A percentile compares a stretch with the other conserved stretches of the same genome.
These are phyloP conservation scores for Avena atlantica DNA, from an alignment of 176 grass and related monocot genomes.

Conservation along the genomic window DNA sequence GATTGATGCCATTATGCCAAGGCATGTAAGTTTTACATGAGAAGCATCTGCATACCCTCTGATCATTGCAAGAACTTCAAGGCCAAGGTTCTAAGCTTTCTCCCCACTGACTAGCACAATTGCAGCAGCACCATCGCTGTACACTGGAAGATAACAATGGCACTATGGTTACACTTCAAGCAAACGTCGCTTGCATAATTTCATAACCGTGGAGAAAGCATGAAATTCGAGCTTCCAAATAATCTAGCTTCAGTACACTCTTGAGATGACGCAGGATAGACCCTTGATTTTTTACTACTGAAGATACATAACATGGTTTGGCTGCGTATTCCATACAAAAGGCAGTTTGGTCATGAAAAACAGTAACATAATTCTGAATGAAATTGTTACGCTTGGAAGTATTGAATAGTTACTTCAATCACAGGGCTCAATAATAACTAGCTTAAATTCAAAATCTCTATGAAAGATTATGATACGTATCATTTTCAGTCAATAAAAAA, in stretches of 20 bases:
- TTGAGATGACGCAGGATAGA: background rate
- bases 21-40: conserved; percentile 59
- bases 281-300: background rate
- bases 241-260: background rate
- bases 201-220: background rate
- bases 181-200: background rate
- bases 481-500: background rate
- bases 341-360: too few relatives aligned
- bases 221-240: background rate
- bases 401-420: background rate
- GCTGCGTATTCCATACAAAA: too few relatives aligned
- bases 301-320: conserved; percentile 14
- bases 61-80: conserved; percentile 88
- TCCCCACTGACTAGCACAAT: conserved; percentile 83
- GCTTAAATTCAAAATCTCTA: background rate
- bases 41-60: conserved; percentile 88
- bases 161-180: conserved; percentile 25
- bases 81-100: conserved; percentile 77
- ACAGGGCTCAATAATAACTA: background rate
- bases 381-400: background rate
- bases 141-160: conserved; percentile 30
- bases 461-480: conserved; percentile 3
- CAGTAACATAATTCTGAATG: background rate
- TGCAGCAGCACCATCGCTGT: conserved; percentile 90
- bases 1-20: conserved; percentile 9